These are phyloP conservation scores for Corinectria fuckeliana DNA, from an alignment of 2,329 filamentous ascomycete species.

Conservation along the genomic window DNA sequence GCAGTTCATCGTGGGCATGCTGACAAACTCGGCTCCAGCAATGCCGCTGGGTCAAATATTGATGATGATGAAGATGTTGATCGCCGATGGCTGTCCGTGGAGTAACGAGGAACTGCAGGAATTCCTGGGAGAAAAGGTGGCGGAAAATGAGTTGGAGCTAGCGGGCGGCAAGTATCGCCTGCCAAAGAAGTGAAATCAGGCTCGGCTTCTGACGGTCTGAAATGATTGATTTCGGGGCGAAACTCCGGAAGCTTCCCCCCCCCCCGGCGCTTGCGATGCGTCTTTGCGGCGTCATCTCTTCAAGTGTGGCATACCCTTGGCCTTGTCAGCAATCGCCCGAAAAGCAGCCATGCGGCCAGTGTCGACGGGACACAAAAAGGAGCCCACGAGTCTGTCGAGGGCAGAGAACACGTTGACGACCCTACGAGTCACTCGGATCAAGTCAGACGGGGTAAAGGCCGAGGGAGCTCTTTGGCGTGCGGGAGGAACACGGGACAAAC, in stretches of 20 bases:
- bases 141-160: conserved; percentile 72
- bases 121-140: conserved; percentile 81
- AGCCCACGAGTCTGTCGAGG: neutral
- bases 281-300: neutral
- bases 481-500: neutral
- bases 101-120: conserved; percentile 86
- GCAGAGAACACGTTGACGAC: neutral
- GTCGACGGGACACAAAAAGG: neutral
- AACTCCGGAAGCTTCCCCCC: neutral
- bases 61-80: conserved; percentile 95
- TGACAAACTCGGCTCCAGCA: conserved; percentile 83
- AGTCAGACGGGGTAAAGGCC: conserved; percentile 8
- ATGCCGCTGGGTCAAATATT: conserved; percentile 84
- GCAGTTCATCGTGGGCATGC: conserved; percentile 93
- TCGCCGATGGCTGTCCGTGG: conserved; percentile 87
- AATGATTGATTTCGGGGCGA: neutral
- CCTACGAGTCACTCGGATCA: conserved; percentile 7
- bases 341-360: neutral
- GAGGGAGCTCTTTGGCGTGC: conserved; percentile 1
- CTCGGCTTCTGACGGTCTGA: neutral
- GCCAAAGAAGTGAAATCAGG: conserved; percentile 58
- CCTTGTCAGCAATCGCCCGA: neutral
- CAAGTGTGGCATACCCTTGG: neutral
- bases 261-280: neutral
- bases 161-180: conserved; percentile 74